phyloP scores from a whole-genome alignment of 805 yeast genomes.

The Metschnikowia kunwiensis region DNA sequence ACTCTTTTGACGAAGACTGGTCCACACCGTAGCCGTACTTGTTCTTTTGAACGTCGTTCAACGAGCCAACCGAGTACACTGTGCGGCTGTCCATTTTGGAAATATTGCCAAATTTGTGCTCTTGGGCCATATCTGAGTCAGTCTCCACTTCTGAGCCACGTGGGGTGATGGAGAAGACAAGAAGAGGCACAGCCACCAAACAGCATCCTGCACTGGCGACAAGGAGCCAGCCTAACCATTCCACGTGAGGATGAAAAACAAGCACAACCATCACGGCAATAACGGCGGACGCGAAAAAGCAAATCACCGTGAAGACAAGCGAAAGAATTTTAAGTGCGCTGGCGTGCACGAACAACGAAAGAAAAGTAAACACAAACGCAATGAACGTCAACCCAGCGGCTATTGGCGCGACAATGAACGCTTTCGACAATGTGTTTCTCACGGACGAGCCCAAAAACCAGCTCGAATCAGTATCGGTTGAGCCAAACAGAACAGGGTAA shows the following conservation, averaged over 20 bases:
- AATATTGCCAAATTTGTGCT: constrained; percentile 16
- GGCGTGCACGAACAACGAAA: constrained; percentile 25
- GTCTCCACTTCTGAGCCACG: constrained; percentile 20
- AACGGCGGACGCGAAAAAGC: constrained; percentile 54
- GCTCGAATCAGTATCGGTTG: constrained; percentile 26
- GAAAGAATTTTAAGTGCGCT: constrained; percentile 33
- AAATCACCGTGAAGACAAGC: constrained; percentile 44
- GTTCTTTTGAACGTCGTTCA: constrained; percentile 1
- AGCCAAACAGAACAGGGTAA: constrained; percentile 44
- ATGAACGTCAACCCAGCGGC: constrained; percentile 61
- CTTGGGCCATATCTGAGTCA: constrained; percentile 18
- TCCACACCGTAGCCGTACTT: constrained; percentile 8
- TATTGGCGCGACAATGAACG: constrained; percentile 60
- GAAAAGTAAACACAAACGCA: constrained; percentile 23
- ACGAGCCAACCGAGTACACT: constrained; percentile 9
- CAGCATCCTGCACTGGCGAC: constrained; percentile 62
- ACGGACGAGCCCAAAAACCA: constrained; percentile 50
- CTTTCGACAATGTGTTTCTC: constrained; percentile 51
- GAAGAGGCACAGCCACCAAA: constrained; percentile 49
- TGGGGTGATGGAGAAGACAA: constrained; percentile 35
- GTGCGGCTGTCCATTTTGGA: constrained; percentile 9
- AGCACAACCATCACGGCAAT: constrained; percentile 54
- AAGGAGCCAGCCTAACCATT: constrained; percentile 73
- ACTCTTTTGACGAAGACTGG: constrained; percentile 7
- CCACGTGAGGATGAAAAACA: constrained; percentile 59